These are phyloP conservation scores for Lathyrus aphaca DNA, from an alignment of 306 rosid species.

Conservation along the genomic window DNA sequence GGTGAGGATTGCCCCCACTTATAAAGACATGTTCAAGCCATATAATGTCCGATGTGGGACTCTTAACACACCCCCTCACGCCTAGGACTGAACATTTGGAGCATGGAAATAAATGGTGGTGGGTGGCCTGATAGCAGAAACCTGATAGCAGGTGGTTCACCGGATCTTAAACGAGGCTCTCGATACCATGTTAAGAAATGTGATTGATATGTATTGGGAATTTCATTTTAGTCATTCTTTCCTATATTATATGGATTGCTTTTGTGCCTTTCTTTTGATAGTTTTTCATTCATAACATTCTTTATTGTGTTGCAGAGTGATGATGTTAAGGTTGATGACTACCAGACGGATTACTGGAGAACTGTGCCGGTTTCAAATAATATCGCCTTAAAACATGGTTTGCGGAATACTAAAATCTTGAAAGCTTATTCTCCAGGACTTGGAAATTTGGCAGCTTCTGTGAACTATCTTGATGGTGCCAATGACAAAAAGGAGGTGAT, in stretches of 20 bases:
- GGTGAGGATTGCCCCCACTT: too few relatives aligned
- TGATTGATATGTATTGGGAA: not conserved
- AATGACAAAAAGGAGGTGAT: constrained; percentile 73
- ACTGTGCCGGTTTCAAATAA: constrained; percentile 60
- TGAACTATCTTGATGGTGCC: constrained; percentile 60
- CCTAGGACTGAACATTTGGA: too few relatives aligned
- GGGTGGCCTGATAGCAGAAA: too few relatives aligned
- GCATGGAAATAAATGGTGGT: too few relatives aligned
- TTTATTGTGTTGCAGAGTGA: constrained; percentile 67
- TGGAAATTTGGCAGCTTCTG: constrained; percentile 73
- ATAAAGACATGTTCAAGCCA: too few relatives aligned
- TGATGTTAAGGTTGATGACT: constrained; percentile 65
- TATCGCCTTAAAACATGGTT: constrained; percentile 60
- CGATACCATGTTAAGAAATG: too few relatives aligned
- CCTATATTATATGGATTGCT: constrained; percentile 31
- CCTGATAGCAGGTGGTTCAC: too few relatives aligned
- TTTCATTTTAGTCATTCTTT: constrained; percentile 21
- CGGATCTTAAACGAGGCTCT: too few relatives aligned
- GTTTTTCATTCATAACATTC: constrained; percentile 41
- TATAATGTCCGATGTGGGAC: too few relatives aligned
- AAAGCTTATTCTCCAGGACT: constrained; percentile 74
- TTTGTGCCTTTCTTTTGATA: constrained; percentile 36
- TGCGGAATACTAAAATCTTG: constrained; percentile 68
- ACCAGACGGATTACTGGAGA: constrained; percentile 61
- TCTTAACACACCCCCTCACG: too few relatives aligned